Conservation (phyloP, 1,139 yeast genomes). For the Geotrichum cucujoidarum region DNA sequence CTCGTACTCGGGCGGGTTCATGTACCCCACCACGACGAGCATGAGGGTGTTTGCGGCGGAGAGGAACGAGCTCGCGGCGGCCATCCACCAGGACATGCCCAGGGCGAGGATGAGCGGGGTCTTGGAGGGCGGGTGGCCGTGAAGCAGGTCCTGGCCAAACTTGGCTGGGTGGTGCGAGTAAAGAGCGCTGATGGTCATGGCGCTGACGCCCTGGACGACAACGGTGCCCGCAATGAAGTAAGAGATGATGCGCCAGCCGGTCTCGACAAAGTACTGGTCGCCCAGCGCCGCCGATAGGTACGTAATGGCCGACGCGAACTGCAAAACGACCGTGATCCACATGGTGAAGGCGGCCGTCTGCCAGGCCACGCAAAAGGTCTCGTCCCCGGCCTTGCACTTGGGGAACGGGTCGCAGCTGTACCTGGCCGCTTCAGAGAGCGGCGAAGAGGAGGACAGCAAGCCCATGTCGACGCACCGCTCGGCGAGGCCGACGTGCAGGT, state of each 20-base stretch:
- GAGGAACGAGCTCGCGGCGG: slow-evolving; percentile 3
- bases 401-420: slow-evolving; percentile 10
- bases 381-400: slow-evolving; percentile 5
- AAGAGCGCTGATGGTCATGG: background rate
- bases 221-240: slow-evolving; percentile 10
- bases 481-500: slow-evolving; percentile 9
- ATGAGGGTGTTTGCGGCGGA: background rate
- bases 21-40: slow-evolving; percentile 11
- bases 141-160: background rate
- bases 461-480: slow-evolving; percentile 4
- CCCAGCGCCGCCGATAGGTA: slow-evolving; percentile 11
- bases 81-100: slow-evolving; percentile 17
- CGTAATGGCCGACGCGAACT: slow-evolving; percentile 24
- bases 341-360: slow-evolving; percentile 26
- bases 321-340: slow-evolving; percentile 27
- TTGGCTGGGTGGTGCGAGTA: background rate
- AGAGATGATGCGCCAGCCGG: slow-evolving; percentile 16
- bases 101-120: slow-evolving; percentile 2
- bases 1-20: slow-evolving; percentile 11
- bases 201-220: slow-evolving; percentile 12
- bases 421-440: background rate
- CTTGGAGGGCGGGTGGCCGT: too few species aligned
- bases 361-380: slow-evolving; percentile 25
- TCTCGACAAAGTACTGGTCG: slow-evolving; percentile 10
- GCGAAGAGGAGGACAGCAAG: background rate